phyloP scores from a whole-genome alignment of 2,329 filamentous ascomycete genomes.

The Diaporthe batatas region DNA sequence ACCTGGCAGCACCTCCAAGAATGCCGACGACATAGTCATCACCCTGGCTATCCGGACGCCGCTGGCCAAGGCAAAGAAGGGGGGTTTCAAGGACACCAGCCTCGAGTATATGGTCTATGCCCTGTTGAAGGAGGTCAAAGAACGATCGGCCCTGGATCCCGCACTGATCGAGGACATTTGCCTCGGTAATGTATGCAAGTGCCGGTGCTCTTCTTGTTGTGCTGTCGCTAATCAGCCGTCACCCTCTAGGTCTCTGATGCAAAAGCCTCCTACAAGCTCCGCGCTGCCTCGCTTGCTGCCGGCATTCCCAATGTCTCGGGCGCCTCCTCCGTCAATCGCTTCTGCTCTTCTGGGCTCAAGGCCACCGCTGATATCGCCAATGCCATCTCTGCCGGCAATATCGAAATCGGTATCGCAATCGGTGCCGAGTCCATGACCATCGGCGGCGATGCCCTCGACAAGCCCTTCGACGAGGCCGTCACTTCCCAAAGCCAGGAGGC shows the following conservation, averaged over 20 bases:
- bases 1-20: constrained; percentile 81
- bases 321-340: constrained; percentile 89
- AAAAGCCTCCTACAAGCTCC: constrained; percentile 91
- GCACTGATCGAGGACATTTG: constrained; percentile 89
- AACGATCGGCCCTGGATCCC: constrained; percentile 83
- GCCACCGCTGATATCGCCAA: constrained; percentile 95
- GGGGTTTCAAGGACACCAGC: constrained; percentile 93
- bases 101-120: constrained; percentile 90
- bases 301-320: constrained; percentile 92
- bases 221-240: constrained; percentile 5
- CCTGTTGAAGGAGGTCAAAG: constrained; percentile 80
- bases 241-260: constrained; percentile 77
- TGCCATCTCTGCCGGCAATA: constrained; percentile 82
- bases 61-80: constrained; percentile 88
- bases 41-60: constrained; percentile 92
- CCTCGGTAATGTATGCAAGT: constrained; percentile 80
- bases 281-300: constrained; percentile 88
- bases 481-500: constrained; percentile 80
- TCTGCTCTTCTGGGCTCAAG: constrained; percentile 97
- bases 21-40: constrained; percentile 96
- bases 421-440: constrained; percentile 91
- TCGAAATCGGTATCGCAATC: constrained; percentile 88
- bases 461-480: constrained; percentile 84
- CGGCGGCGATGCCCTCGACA: constrained; percentile 76
- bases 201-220: neutral